These are phyloP conservation scores for Colletotrichum sp. DNA, from an alignment of 2,329 filamentous ascomycete genomes.

Conservation along the genomic window DNA sequence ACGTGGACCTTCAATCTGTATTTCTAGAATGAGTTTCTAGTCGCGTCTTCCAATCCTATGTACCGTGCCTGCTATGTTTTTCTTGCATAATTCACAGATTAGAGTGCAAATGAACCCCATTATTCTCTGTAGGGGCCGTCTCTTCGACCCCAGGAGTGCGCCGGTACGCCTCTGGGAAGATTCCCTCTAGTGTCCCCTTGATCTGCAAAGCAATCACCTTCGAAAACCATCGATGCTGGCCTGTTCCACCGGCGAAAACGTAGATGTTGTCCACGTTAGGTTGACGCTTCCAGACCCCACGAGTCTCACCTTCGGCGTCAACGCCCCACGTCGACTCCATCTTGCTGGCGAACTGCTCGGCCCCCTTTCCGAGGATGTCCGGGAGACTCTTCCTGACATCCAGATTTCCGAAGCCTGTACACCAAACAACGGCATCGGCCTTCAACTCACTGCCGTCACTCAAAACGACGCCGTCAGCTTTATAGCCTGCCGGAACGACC, in stretches of 20 bases:
- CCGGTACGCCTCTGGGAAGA: slow-evolving; percentile 29
- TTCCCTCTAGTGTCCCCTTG: slow-evolving; percentile 34
- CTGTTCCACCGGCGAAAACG: slow-evolving; percentile 35
- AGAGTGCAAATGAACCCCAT: neutral
- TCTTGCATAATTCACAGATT: neutral
- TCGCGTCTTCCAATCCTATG: neutral
- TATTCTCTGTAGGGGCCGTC: too few species aligned
- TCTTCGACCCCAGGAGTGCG: neutral
- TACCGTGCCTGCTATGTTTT: neutral
- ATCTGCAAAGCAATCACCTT: slow-evolving; percentile 35
- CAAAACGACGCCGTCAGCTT: slow-evolving; percentile 29
- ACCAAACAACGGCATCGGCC: slow-evolving; percentile 38
- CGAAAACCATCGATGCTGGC: slow-evolving; percentile 37
- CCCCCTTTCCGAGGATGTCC: slow-evolving; percentile 29
- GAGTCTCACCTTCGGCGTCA: slow-evolving; percentile 45
- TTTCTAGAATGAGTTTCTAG: neutral
- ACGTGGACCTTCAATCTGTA: neutral
- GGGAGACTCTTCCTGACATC: slow-evolving; percentile 30
- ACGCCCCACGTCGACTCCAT: slow-evolving; percentile 45
- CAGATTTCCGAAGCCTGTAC: slow-evolving; percentile 36
- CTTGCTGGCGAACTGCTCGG: slow-evolving; percentile 28
- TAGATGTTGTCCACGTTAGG: slow-evolving; percentile 35
- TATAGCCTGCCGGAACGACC: slow-evolving; percentile 31
- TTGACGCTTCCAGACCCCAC: slow-evolving; percentile 43
- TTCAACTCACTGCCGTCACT: slow-evolving; percentile 32